Conservation (phyloP, 2,329 filamentous ascomycete species). For the Tympanopsis confertula region DNA sequence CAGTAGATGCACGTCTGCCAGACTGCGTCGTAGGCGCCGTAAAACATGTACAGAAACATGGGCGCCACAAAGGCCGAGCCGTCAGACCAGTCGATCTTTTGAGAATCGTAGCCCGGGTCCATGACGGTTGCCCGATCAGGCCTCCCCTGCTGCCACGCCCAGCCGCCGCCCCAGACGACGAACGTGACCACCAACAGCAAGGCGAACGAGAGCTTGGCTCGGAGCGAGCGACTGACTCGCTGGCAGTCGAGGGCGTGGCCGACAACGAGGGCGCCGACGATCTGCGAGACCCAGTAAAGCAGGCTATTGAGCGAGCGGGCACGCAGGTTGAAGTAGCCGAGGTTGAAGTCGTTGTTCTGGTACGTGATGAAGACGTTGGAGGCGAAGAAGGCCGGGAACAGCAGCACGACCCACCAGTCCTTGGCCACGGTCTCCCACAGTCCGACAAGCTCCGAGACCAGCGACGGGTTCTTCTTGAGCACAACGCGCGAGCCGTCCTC, state of each 20-base stretch:
- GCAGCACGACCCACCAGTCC: constrained; percentile 61
- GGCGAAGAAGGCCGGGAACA: constrained; percentile 74
- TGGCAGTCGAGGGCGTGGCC: constrained; percentile 59
- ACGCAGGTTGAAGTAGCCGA: constrained; percentile 57
- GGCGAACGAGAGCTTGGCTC: constrained; percentile 53
- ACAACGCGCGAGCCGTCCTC: constrained; percentile 71
- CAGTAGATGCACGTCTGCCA: constrained; percentile 91
- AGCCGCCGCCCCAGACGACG: constrained; percentile 73
- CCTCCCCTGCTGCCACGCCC: constrained; percentile 60
- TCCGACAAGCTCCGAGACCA: constrained; percentile 67
- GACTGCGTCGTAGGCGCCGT: constrained; percentile 76
- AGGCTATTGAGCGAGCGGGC: constrained; percentile 63
- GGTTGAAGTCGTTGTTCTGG: constrained; percentile 65
- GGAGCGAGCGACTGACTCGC: constrained; percentile 46
- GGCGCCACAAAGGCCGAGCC: constrained; percentile 51
- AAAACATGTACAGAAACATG: constrained; percentile 75
- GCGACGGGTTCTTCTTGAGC: constrained; percentile 81
- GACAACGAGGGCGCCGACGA: constrained; percentile 62
- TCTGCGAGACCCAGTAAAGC: constrained; percentile 72
- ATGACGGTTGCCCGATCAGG: constrained; percentile 28
- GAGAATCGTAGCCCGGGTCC: constrained; percentile 11
- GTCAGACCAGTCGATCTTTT: constrained; percentile 34
- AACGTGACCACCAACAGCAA: constrained; percentile 61
- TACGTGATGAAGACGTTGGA: constrained; percentile 75
- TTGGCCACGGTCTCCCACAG: constrained; percentile 60